Conservation (phyloP, 2,329 filamentous ascomycete genomes). For the Aspergillus aculeatinus region DNA sequence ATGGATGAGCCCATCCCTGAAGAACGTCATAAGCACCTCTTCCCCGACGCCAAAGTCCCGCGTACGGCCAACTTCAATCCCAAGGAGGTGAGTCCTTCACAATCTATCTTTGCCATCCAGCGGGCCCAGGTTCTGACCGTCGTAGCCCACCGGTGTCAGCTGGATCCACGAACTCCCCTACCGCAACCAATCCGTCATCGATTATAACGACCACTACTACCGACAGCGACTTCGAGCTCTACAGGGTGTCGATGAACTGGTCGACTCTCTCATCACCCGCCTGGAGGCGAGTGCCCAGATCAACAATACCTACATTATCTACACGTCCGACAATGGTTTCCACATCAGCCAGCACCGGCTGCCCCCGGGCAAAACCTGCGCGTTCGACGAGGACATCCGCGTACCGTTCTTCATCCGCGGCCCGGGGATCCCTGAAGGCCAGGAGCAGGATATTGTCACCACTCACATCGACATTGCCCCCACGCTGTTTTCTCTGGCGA, state of each 20-base stretch:
- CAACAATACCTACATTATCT: conserved; percentile 61
- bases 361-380: conserved; percentile 58
- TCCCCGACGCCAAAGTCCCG: conserved; percentile 58
- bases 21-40: conserved; percentile 58
- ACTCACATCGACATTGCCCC: conserved; percentile 66
- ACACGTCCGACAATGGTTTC: conserved; percentile 61
- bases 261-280: conserved; percentile 46
- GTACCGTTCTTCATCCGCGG: conserved; percentile 61
- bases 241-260: conserved; percentile 56
- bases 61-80: conserved; percentile 63
- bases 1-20: conserved; percentile 8
- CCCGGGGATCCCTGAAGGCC: conserved; percentile 51
- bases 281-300: conserved; percentile 45
- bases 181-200: conserved; percentile 48
- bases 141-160: conserved; percentile 42
- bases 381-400: conserved; percentile 60
- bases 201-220: conserved; percentile 56
- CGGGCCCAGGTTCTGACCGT: not conserved
- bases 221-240: conserved; percentile 51
- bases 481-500: conserved; percentile 54
- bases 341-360: conserved; percentile 61
- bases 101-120: not conserved
- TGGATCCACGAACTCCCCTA: conserved; percentile 47
- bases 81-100: conserved; percentile 12
- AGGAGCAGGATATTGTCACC: conserved; percentile 50